A percentile compares a stretch with the other conserved stretches of the same genome.
phyloP scores from a whole-genome alignment of 2,329 filamentous ascomycete genomes.

The Ceratocystis diversiconidia region DNA sequence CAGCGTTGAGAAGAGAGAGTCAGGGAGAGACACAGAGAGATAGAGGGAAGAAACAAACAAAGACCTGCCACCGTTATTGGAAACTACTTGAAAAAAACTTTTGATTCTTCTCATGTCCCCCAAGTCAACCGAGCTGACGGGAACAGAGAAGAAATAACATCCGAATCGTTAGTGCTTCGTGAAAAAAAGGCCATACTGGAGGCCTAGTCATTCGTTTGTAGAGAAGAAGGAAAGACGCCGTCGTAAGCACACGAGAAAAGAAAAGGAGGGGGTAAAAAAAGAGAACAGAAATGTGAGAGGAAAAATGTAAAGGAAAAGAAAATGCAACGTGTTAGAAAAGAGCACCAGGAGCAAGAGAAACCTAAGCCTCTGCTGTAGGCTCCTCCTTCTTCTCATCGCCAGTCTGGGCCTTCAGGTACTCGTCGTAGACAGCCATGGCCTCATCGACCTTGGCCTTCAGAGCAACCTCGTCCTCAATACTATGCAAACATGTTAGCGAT shows the following conservation, averaged over 20 bases:
- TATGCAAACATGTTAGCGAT: conserved; percentile 27
- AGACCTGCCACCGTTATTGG: conserved; percentile 15
- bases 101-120: conserved; percentile 1
- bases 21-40: conserved; percentile 4
- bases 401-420: conserved; percentile 83
- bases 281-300: conserved; percentile 1
- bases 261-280: conserved; percentile 1
- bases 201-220: conserved; percentile 12
- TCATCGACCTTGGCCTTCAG: conserved; percentile 94
- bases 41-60: conserved; percentile 14
- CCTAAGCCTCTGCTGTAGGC: conserved; percentile 31
- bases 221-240: conserved; percentile 7
- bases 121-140: background rate
- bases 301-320: conserved; percentile 6
- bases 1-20: conserved; percentile 11
- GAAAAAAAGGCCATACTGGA: conserved; percentile 6
- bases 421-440: conserved; percentile 91
- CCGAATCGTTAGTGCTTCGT: conserved; percentile 13
- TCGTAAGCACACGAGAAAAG: conserved; percentile 8
- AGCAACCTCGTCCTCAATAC: conserved; percentile 76
- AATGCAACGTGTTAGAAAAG: conserved; percentile 18
- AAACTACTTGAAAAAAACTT: conserved; percentile 15
- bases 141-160: conserved; percentile 7
- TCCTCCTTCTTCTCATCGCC: conserved; percentile 37
- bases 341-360: conserved; percentile 19